Conservation (phyloP, 2,329 filamentous ascomycete species). For the Aspergillus fischeri region DNA sequence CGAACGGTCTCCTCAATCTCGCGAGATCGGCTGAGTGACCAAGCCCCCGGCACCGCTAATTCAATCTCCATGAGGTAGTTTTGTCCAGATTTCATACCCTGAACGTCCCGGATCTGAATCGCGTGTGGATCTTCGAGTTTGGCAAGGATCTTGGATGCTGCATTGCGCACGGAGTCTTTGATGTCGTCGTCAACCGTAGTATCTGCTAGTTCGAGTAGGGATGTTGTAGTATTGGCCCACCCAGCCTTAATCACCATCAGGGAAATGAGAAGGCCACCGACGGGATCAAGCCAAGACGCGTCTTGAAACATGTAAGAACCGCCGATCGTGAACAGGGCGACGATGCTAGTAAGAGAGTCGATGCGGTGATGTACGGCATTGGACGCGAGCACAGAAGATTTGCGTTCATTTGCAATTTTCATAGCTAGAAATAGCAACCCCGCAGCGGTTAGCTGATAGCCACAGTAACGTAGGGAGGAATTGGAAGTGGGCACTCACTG, state of each 20-base stretch:
- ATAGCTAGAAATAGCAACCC: constrained; percentile 59
- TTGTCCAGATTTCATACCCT: constrained; percentile 91
- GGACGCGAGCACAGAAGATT: constrained; percentile 90
- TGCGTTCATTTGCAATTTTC: constrained; percentile 90
- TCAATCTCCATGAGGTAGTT: constrained; percentile 94
- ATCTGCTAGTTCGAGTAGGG: constrained; percentile 87
- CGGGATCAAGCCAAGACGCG: constrained; percentile 88
- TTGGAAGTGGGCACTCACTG: constrained; percentile 60
- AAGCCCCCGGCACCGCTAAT: constrained; percentile 70
- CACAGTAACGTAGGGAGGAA: no score
- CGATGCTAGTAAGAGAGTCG: constrained; percentile 91
- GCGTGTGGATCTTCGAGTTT: constrained; percentile 52
- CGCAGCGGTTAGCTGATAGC: background rate
- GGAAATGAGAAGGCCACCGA: constrained; percentile 88
- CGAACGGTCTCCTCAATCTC: constrained; percentile 70
- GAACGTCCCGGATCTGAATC: constrained; percentile 71
- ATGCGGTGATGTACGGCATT: constrained; percentile 96
- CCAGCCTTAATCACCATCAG: constrained; percentile 90
- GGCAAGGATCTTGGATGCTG: constrained; percentile 57
- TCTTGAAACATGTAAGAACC: constrained; percentile 82
- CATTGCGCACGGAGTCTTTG: constrained; percentile 65
- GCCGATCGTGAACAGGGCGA: constrained; percentile 82
- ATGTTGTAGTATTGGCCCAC: constrained; percentile 74
- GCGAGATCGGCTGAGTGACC: constrained; percentile 68
- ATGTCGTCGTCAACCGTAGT: constrained; percentile 82